Conservation (phyloP, 768 basidiomycete genomes). For the Phylloporus sp. region DNA sequence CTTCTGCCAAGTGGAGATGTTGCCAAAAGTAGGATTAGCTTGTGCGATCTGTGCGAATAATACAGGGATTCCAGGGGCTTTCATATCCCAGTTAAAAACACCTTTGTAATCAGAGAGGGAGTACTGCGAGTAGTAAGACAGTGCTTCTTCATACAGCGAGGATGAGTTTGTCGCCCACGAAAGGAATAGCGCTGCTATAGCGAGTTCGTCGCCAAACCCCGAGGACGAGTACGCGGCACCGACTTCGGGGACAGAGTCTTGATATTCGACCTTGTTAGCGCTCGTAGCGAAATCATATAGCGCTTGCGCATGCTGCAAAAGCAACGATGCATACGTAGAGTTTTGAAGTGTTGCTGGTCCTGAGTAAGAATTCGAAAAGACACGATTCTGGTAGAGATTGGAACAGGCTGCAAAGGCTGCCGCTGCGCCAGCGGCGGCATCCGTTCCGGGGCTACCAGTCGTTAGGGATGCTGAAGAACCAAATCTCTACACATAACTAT, state of each 20-base stretch:
- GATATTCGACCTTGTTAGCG: slow-evolving; percentile 58
- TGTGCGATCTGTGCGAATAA: slow-evolving; percentile 71
- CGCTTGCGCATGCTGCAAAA: slow-evolving; percentile 68
- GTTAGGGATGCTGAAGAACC: background rate
- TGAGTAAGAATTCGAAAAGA: slow-evolving; percentile 50
- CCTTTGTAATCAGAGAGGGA: slow-evolving; percentile 45
- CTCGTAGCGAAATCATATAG: slow-evolving; percentile 76
- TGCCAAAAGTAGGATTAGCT: slow-evolving; percentile 50
- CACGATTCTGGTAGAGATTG: slow-evolving; percentile 63
- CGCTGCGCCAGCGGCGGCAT: slow-evolving; percentile 78
- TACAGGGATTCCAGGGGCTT: slow-evolving; percentile 69
- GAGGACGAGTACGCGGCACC: slow-evolving; percentile 66
- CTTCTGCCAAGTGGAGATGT: slow-evolving; percentile 60
- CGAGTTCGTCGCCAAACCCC: slow-evolving; percentile 66
- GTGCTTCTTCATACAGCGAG: slow-evolving; percentile 56
- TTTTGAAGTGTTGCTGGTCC: slow-evolving; percentile 67
- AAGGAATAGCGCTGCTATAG: slow-evolving; percentile 72
- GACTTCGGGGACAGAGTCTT: slow-evolving; percentile 62
- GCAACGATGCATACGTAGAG: slow-evolving; percentile 60
- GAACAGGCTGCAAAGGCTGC: slow-evolving; percentile 88
- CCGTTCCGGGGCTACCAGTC: slow-evolving; percentile 67
- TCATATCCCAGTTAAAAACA: slow-evolving; percentile 88
- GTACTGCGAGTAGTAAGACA: slow-evolving; percentile 54
- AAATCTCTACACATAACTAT: background rate
- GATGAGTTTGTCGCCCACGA: slow-evolving; percentile 64